Evolutionary conservation across 1,284 basidiomycete genomes (phyloP).

Genomic region (Marasmius fiardii): DNA sequence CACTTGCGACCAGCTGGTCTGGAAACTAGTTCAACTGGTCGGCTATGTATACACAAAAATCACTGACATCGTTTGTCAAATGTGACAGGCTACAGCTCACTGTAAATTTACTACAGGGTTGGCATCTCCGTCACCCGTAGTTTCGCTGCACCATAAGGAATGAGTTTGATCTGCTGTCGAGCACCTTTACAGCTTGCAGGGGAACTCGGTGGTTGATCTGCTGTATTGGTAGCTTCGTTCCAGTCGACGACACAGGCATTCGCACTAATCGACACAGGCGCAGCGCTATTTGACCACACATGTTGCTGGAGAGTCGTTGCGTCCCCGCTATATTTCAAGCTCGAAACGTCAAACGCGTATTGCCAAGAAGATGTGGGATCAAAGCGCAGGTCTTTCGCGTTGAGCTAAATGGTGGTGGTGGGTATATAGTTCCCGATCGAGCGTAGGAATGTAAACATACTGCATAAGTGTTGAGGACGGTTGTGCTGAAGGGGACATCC

Average conservation of each 20-base stretch:
- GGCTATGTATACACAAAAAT: too few relatives aligned
- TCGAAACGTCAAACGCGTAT: constrained; percentile 11
- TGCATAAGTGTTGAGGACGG: neutral
- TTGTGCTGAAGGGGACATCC: constrained; percentile 4
- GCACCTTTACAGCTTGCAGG: neutral
- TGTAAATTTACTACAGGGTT: neutral
- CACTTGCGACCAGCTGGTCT: too few relatives aligned
- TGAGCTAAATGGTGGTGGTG: neutral
- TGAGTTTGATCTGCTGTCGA: neutral
- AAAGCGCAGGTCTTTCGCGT: constrained; percentile 13
- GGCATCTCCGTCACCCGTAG: constrained; percentile 15
- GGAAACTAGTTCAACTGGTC: too few relatives aligned
- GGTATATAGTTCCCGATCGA: neutral
- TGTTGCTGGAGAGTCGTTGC: neutral
- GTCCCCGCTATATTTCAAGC: constrained; percentile 11
- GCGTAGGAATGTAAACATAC: neutral
- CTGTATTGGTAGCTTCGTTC: neutral
- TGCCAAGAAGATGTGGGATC: constrained; percentile 10
- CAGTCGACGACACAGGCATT: neutral
- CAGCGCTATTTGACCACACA: neutral
- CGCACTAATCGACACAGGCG: constrained; percentile 1
- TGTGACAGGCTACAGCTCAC: too few relatives aligned
- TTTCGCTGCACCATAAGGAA: constrained; percentile 9
- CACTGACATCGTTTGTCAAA: too few relatives aligned
- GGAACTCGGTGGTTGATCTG: constrained; percentile 3